These are phyloP conservation scores for Hypoxylon trugodes DNA, from an alignment of 495 filamentous ascomycete genomes.

Conservation along the genomic window DNA sequence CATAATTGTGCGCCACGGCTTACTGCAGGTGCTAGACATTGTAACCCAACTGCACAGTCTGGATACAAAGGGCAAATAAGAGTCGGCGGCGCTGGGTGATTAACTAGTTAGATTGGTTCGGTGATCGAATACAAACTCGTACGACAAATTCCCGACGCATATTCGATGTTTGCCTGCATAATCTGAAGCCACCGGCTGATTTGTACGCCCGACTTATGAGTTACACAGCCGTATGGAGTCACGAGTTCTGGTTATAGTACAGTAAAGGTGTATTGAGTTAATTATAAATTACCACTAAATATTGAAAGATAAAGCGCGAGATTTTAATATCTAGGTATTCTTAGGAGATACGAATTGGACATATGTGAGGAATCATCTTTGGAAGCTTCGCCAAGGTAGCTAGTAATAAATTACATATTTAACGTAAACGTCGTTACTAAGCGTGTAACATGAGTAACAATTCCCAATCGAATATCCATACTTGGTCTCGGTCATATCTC, in stretches of 20 bases:
- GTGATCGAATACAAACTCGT: slow-evolving; percentile 29
- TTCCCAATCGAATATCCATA: not conserved
- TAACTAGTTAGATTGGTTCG: slow-evolving; percentile 19
- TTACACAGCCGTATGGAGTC: slow-evolving; percentile 11
- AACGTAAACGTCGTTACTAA: too few species aligned
- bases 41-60: slow-evolving; percentile 23
- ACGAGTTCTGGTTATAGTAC: not conserved
- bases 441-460: not conserved
- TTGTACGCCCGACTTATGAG: slow-evolving; percentile 28
- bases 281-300: not conserved
- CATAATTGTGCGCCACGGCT: slow-evolving; percentile 35
- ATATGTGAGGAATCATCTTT: not conserved
- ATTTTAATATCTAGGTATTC: too few species aligned
- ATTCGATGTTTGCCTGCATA: slow-evolving; percentile 39
- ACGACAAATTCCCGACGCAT: slow-evolving; percentile 36
- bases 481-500: not conserved
- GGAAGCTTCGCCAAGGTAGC: not conserved
- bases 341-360: not conserved
- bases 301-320: not conserved
- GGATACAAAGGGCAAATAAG: slow-evolving; percentile 29
- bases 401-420: not conserved
- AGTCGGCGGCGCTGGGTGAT: slow-evolving; percentile 10
- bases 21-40: slow-evolving; percentile 32
- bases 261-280: not conserved
- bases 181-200: slow-evolving; percentile 30